phyloP scores from a whole-genome alignment of 805 yeast species.

The Metschnikowia koreensis region DNA sequence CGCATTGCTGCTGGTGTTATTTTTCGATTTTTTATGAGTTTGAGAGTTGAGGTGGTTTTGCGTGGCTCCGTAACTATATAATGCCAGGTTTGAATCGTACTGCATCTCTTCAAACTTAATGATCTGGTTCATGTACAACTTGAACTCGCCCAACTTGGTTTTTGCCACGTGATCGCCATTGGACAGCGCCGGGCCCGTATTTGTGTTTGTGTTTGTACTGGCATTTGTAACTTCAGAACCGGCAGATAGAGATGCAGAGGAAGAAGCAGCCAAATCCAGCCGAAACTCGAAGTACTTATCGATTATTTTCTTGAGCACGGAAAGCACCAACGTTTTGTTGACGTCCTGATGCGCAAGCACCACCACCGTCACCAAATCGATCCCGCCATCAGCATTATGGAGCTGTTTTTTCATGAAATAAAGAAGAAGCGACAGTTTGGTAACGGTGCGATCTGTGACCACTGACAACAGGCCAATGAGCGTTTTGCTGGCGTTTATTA shows the following conservation, averaged over 20 bases:
- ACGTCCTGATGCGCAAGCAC: conserved; percentile 45
- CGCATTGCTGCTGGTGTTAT: neutral
- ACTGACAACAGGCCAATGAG: conserved; percentile 39
- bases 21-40: too few relatives aligned
- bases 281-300: conserved; percentile 48
- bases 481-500: conserved; percentile 48
- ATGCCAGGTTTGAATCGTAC: conserved; percentile 32
- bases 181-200: neutral
- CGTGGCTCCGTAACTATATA: conserved; percentile 36
- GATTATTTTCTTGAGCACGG: conserved; percentile 49
- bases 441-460: conserved; percentile 23
- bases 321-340: conserved; percentile 45
- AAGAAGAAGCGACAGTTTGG: conserved; percentile 32
- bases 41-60: neutral
- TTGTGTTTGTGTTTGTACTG: too few relatives aligned
- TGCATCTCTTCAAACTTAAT: conserved; percentile 53
- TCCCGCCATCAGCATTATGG: conserved; percentile 41
- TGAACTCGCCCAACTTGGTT: conserved; percentile 48
- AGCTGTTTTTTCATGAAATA: conserved; percentile 50
- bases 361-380: conserved; percentile 52
- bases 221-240: too few relatives aligned
- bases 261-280: conserved; percentile 23
- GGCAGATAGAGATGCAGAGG: neutral
- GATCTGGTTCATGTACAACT: conserved; percentile 54
- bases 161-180: conserved; percentile 16